phyloP scores from a whole-genome alignment of 2,329 filamentous ascomycete genomes.

The Hypomyces rosellus region DNA sequence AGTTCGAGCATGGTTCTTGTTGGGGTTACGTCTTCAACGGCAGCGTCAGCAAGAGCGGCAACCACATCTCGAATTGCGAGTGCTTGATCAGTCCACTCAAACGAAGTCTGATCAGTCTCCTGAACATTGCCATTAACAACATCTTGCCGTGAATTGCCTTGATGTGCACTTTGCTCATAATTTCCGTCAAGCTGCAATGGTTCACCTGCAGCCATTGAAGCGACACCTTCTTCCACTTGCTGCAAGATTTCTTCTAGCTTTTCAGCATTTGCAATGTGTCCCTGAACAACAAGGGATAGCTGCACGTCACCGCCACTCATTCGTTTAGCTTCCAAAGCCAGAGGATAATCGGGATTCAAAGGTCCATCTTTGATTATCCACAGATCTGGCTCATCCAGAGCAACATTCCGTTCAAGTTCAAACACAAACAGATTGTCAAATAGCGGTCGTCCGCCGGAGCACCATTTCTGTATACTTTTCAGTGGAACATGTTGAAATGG shows the following conservation, averaged over 20 bases:
- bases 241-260: constrained; percentile 33
- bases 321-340: constrained; percentile 69
- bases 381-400: constrained; percentile 26
- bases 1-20: constrained; percentile 68
- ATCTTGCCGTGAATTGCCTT: too few relatives aligned
- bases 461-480: constrained; percentile 76
- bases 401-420: constrained; percentile 44
- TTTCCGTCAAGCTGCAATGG: background rate
- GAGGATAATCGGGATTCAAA: constrained; percentile 59
- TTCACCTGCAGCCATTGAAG: constrained; percentile 10
- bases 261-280: constrained; percentile 25
- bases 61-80: constrained; percentile 54
- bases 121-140: too few relatives aligned
- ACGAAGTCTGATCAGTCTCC: constrained; percentile 20
- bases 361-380: constrained; percentile 51
- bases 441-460: constrained; percentile 50
- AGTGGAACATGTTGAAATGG: constrained; percentile 69
- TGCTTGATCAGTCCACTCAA: constrained; percentile 55
- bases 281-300: constrained; percentile 55
- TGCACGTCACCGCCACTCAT: constrained; percentile 39
- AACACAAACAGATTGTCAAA: constrained; percentile 85
- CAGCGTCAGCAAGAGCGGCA: constrained; percentile 51
- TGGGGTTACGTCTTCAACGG: constrained; percentile 45
- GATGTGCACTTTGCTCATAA: background rate
- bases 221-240: constrained; percentile 26